phyloP scores from a whole-genome alignment of 768 basidiomycete genomes.

The Tulasnella sp. region DNA sequence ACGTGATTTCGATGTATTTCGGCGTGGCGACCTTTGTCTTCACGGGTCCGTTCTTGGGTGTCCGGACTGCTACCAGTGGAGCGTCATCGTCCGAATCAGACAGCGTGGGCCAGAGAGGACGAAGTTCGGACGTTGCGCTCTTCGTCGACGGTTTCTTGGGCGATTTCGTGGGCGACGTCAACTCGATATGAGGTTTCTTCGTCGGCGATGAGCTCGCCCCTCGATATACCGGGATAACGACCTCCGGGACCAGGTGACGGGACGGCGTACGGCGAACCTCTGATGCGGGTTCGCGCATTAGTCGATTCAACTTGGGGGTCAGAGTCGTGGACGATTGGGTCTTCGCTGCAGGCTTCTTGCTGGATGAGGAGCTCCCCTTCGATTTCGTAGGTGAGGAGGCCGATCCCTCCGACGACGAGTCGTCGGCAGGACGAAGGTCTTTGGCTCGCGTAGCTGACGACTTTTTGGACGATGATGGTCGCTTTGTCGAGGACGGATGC shows the following conservation, averaged over 20 bases:
- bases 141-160: too few relatives aligned
- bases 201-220: background rate
- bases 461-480: too few relatives aligned
- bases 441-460: background rate
- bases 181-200: background rate
- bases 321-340: background rate
- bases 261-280: background rate
- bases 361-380: background rate
- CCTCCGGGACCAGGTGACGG: background rate
- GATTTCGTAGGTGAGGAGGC: background rate
- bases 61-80: background rate
- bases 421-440: background rate
- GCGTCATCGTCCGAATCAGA: background rate
- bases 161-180: background rate
- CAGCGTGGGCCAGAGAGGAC: background rate
- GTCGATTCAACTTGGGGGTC: background rate
- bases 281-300: background rate
- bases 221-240: background rate
- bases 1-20: background rate
- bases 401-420: background rate
- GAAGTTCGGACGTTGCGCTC: background rate
- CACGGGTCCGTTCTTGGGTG: background rate
- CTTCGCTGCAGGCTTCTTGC: background rate
- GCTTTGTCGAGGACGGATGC: background rate
- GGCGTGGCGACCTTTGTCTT: background rate